Percentiles rank a stretch among this genome's conserved stretches.
phyloP scores from a whole-genome alignment of 176 grass and related monocot species.

The Phoenix dactylifera region DNA sequence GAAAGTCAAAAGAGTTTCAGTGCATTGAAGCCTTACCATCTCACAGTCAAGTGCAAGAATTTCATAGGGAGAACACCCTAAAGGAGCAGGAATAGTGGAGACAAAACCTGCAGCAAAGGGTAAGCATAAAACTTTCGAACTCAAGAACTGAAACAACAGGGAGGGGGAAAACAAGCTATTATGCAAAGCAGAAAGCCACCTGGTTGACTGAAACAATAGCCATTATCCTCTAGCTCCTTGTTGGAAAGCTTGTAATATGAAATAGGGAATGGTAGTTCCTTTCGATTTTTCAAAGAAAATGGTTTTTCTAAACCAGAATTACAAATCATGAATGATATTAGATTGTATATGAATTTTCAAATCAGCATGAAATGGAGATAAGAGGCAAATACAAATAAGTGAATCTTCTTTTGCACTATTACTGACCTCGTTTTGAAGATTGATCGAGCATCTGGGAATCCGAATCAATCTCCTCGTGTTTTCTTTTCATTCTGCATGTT shows the following conservation, averaged over 20 bases:
- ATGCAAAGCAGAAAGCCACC: constrained; percentile 29
- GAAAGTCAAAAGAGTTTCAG: no score
- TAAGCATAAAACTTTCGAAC: constrained; percentile 23
- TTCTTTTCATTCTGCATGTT: constrained; percentile 85
- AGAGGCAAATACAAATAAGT: no score
- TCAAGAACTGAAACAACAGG: background rate
- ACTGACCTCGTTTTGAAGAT: constrained; percentile 36
- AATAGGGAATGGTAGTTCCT: constrained; percentile 71
- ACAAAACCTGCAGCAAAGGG: constrained; percentile 48
- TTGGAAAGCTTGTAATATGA: constrained; percentile 71
- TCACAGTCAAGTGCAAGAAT: constrained; percentile 96
- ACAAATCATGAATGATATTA: no score
- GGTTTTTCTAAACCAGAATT: constrained; percentile 39
- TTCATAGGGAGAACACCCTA: constrained; percentile 44
- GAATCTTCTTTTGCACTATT: background rate
- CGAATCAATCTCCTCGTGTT: constrained; percentile 31
- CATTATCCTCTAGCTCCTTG: constrained; percentile 81
- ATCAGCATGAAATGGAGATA: background rate
- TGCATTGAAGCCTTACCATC: constrained; percentile 44
- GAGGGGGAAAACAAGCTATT: background rate
- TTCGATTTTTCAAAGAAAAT: constrained; percentile 44
- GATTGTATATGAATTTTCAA: background rate
- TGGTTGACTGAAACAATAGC: constrained; percentile 52
- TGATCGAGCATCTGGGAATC: constrained; percentile 19
- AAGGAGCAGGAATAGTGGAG: constrained; percentile 57